Base-by-base conservation (phyloP, 495 filamentous ascomycete genomes). In the Aspergillus incahuasiensis region DNA sequence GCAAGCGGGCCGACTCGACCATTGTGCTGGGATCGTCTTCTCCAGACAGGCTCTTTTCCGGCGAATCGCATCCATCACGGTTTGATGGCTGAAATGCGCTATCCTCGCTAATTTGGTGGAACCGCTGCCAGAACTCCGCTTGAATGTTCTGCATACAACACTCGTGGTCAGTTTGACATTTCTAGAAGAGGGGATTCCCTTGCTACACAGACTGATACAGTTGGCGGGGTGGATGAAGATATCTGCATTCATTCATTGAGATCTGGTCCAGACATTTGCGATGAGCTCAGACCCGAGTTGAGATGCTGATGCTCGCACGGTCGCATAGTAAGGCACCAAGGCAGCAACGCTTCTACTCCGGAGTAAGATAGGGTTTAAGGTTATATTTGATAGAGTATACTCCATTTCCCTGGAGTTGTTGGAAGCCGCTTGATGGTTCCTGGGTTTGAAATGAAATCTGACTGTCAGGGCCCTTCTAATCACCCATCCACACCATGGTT, bases 1-100 rank as follows among this genome's bases (percentile, higher is more conserved):
- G 32, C 41, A n/a, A 44, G 35, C 41, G 48, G 25, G 34, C 25
- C 40, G 24, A 56, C 20, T 57, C 47, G 39, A 39, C 48, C 45
- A 52, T 9, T 11, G 6, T 44, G 42, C 42, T 35, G 32, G 32
- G 32, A 35, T 35, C 32, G 32, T 11, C 32, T 35, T 35, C 32
- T 35, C 32, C 32, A 35, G 32, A 35, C 32, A 35, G 32, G 32
- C 6, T 35, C 6, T 35, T 35, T 9, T 15, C 13, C 32, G 13
- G 32, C 32, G 12, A 35, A 35, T 35, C 32, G 12, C 12, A 35
- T 11, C 13, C 12, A 11, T 35, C 6, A 11, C 32, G 32, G 32
- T 35, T 5, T 11, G 32, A 35, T 35, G 6, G 4, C 8, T 35
- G 32, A 9, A 15, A 11, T 45, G 21, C 43, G 22, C 21, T 28